Base-by-base conservation (phyloP, 805 yeast genomes). In the Zygoascus flipseniorum region DNA sequence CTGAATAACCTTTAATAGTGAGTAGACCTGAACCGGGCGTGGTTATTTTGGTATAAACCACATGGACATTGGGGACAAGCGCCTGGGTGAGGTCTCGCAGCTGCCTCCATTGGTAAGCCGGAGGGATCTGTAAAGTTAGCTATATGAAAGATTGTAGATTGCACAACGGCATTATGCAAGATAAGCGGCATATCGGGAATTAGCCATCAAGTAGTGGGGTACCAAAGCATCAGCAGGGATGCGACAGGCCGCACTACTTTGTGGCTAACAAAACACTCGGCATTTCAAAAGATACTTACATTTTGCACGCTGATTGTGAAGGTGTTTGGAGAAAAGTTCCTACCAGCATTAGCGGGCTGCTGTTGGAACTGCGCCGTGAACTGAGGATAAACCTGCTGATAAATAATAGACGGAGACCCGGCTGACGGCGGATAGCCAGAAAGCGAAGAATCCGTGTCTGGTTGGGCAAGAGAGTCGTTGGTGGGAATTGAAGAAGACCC, bases 31-130 rank as follows among this genome's bases (percentile, higher is more conserved):
- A 19, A 10, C 58, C 55, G 8, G 60, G 59, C 2, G 56, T 13
- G 10, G 52, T 32, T 5, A 56, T 53, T 44, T 56, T 55, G 11
- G 60, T 54, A 37, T 58, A 57, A 2, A 55, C 37, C 6, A 59
- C 51, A 9, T 43, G 51, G 5, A 52, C 48, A 14, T 35, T 42
- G 16, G 61, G 62, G 26, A 52, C 49, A 9, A 28, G 18, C 13
- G 51, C 13, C 14, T 39, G 49, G 14, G 54, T 50, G 9, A 50
- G 37, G 39, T 58, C 61, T 13, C 56, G 46, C n/a, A 59, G 47
- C 18, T 51, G 46, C 43, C 48, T 50, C 93, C 28, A 77, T 32
- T 56, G 57, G 39, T 37, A 53, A 19, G 31, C 42, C 19, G 50
- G 49, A 16, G 58, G 60, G 14, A 53, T 45, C 51, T 50, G 28